phyloP scores from a whole-genome alignment of 129 eudicot species.

The Mikania micrantha region DNA sequence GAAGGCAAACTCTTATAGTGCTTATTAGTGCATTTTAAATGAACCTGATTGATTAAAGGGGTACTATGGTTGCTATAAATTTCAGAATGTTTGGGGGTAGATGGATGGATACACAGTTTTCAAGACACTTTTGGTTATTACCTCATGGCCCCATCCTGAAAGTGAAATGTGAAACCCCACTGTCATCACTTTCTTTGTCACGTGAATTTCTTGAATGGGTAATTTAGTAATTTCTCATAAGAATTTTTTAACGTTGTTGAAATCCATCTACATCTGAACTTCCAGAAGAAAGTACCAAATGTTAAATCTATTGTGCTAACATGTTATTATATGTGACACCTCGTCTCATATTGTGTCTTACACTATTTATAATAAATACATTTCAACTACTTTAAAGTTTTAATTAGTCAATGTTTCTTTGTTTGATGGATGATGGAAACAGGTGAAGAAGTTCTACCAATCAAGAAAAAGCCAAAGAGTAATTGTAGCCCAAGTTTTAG shows the following conservation, averaged over 20 bases:
- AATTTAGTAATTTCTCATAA: background rate
- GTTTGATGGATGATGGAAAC: slow-evolving; percentile 20
- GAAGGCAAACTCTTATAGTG: too few relatives aligned
- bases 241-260: background rate
- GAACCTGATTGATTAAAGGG: too few relatives aligned
- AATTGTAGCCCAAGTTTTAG: slow-evolving; percentile 35
- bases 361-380: background rate
- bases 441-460: slow-evolving; percentile 75
- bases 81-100: too few relatives aligned
- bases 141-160: slow-evolving; percentile 21
- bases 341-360: background rate
- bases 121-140: slow-evolving; percentile 15
- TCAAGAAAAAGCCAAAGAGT: slow-evolving; percentile 51
- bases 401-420: background rate
- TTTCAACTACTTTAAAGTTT: background rate
- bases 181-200: slow-evolving; percentile 5
- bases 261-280: background rate
- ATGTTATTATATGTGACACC: background rate
- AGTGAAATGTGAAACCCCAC: slow-evolving; percentile 26
- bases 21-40: too few relatives aligned
- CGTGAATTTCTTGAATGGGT: slow-evolving; percentile 15
- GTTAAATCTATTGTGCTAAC: too few relatives aligned
- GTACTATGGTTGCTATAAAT: too few relatives aligned
- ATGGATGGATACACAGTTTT: slow-evolving; percentile 10
- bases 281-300: background rate